phyloP scores from a whole-genome alignment of 2,329 filamentous ascomycete species.

The Fusarium oligoseptatum region DNA sequence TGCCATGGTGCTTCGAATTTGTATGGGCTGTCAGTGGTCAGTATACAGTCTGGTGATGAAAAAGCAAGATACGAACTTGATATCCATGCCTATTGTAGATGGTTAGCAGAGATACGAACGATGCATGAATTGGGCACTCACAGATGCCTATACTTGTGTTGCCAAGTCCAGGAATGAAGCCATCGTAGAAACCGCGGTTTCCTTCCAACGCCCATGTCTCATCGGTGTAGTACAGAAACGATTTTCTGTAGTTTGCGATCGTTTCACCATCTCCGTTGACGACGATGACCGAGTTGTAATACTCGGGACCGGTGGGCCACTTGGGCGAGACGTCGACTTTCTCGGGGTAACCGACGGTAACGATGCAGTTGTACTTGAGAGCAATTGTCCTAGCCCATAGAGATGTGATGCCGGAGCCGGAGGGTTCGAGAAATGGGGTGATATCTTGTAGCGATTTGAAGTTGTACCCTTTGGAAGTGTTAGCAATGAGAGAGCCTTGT shows the following conservation, averaged over 20 bases:
- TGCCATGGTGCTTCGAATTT: slow-evolving; percentile 57
- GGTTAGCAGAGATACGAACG: too few species aligned
- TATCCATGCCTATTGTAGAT: slow-evolving; percentile 60
- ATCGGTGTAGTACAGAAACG: slow-evolving; percentile 70
- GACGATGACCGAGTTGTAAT: slow-evolving; percentile 68
- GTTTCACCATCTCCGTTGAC: slow-evolving; percentile 72
- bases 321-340: slow-evolving; percentile 64
- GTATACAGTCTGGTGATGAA: too few species aligned
- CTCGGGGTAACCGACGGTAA: slow-evolving; percentile 82
- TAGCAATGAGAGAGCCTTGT: too few species aligned
- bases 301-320: slow-evolving; percentile 66
- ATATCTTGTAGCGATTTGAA: slow-evolving; percentile 79
- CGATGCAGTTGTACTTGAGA: slow-evolving; percentile 74
- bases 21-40: too few species aligned
- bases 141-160: slow-evolving; percentile 71
- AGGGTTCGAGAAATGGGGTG: slow-evolving; percentile 75
- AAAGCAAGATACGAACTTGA: too few species aligned
- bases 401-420: slow-evolving; percentile 74
- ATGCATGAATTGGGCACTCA: too few species aligned
- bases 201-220: slow-evolving; percentile 73
- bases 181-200: slow-evolving; percentile 64
- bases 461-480: slow-evolving; percentile 75
- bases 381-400: slow-evolving; percentile 79
- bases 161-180: slow-evolving; percentile 62
- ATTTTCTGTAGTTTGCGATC: slow-evolving; percentile 72